Evolutionary conservation across 2,329 filamentous ascomycete species (phyloP), one percentile per base, ranked within the genome.

Genomic region (Ceratocystis cacaofunesta): DNA sequence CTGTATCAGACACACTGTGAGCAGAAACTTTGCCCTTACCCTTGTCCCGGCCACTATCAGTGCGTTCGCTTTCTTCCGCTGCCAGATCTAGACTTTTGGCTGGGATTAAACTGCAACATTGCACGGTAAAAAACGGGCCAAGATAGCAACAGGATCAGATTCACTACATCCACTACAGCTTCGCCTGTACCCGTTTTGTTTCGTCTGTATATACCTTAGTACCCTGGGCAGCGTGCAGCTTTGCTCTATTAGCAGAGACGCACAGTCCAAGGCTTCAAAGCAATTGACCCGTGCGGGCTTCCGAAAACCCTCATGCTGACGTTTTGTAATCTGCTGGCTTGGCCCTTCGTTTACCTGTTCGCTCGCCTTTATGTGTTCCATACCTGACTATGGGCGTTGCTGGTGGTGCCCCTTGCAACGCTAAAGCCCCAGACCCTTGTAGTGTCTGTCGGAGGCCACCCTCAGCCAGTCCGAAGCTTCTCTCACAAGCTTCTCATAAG

Each of bases 21-120:
- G 15, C 55, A 58, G 55, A 36, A 15, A 58, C 32, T 58, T 17
- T 36, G 28, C n/a, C 28, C 55, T 19, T 36, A 58, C 55, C 55
- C 55, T 58, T 36, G 55, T 25, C 55, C 55, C 7, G 55, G 55
- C 55, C 55, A 58, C n/a, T n/a, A 58, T 62, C 61, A 62, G 61
- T 62, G 61, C 61, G 61, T 19, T 62, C 61, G 61, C 61, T 48
- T 62, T 62, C 61, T 62, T 41, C 61, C 61, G 61, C 61, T 62
- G 43, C 61, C 55, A 58, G 55, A 58, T 58, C 55, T 15, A 32
- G 55, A 32, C 55, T 32, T 15, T n/a, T 58, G 55, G 55, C 55
- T 58, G 55, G 55, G 55, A 58, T 58, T 58, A 58, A 36, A 58
- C 55, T 58, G 55, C 55, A 58, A 58, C 55, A 58, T 30, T 58